Evolutionary conservation across 2,329 filamentous ascomycete genomes (phyloP), one percentile per base, ranked within the genome.

Genomic region (Grosmannia clavigera): DNA sequence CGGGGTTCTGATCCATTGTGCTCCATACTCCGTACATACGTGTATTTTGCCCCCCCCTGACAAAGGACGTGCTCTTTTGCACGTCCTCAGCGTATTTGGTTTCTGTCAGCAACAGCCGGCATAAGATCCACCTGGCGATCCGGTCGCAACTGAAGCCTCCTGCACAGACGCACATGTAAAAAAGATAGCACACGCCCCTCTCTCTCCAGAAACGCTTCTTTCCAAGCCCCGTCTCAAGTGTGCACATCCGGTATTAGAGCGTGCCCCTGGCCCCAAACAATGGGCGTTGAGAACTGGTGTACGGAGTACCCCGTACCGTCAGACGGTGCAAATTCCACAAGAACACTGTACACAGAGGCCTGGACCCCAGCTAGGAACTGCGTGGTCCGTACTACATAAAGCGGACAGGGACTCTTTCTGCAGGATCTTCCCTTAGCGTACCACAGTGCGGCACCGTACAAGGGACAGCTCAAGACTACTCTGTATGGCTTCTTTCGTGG

Each of bases 61-160:
- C 29, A 31, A 31, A 31, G 29, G 40, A 12, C 12, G 40, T 43
- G 40, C 40, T 5, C 40, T 19, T 11, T 43, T 43, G 12, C 40
- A 31, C 29, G 29, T 31, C 22, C 40, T 46, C 40, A 7, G 40
- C 40, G 14, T 6, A 46, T 16, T 11, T n/a, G n/a, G 4, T 50
- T n/a, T 22, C 22, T 22, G n/a, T 22, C 29, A 53, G 25, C 31
- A 27, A 29, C 65, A 70, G 67, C 72, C 74, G 74, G 75, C 75
- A 76, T 75, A 74, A 76, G 71, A 76, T 73, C 70, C 74, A 66
- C 72, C 74, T 67, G 70, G 70, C 70, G 72, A 73, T 75, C 75
- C 75, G 74, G 75, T 77, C 74, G 72, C 73, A 76, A 72, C 67
- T 61, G 55, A 67, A 69, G 66, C 55, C 25, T 55, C 46, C 38